phyloP scores from a whole-genome alignment of 768 basidiomycete species.

The Suillus hirtellus region DNA sequence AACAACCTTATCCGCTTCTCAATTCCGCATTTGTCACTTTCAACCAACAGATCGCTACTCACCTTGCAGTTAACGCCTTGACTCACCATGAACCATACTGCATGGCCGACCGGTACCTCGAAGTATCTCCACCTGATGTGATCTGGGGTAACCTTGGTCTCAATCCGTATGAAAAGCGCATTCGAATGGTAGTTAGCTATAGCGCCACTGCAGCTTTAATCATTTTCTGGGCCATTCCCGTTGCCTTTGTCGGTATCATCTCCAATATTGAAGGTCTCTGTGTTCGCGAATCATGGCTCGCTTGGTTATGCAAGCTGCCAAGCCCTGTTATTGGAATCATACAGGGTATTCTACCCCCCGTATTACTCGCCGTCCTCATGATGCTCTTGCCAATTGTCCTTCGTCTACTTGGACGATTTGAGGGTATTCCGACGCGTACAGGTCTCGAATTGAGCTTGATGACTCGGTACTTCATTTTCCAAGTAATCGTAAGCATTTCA shows the following conservation, averaged over 20 bases:
- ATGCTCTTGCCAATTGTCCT: slow-evolving; percentile 85
- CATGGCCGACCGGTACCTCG: slow-evolving; percentile 76
- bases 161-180: slow-evolving; percentile 84
- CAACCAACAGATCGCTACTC: slow-evolving; percentile 90
- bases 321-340: slow-evolving; percentile 74
- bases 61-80: slow-evolving; percentile 76
- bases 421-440: slow-evolving; percentile 86
- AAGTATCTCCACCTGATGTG: slow-evolving; percentile 85
- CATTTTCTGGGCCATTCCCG: slow-evolving; percentile 86
- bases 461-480: slow-evolving; percentile 90
- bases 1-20: slow-evolving; percentile 53
- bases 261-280: slow-evolving; percentile 81
- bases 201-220: slow-evolving; percentile 78
- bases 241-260: slow-evolving; percentile 82
- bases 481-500: slow-evolving; percentile 70
- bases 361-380: slow-evolving; percentile 87
- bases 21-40: slow-evolving; percentile 88
- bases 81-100: slow-evolving; percentile 80
- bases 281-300: slow-evolving; percentile 63
- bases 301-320: slow-evolving; percentile 81
- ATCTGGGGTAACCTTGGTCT: slow-evolving; percentile 89
- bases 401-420: slow-evolving; percentile 76
- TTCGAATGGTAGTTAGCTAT: slow-evolving; percentile 68
- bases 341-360: slow-evolving; percentile 85
- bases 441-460: slow-evolving; percentile 88